These are phyloP conservation scores for Oryza longistaminata DNA, from an alignment of 176 grass and related monocot genomes.

Conservation along the genomic window DNA sequence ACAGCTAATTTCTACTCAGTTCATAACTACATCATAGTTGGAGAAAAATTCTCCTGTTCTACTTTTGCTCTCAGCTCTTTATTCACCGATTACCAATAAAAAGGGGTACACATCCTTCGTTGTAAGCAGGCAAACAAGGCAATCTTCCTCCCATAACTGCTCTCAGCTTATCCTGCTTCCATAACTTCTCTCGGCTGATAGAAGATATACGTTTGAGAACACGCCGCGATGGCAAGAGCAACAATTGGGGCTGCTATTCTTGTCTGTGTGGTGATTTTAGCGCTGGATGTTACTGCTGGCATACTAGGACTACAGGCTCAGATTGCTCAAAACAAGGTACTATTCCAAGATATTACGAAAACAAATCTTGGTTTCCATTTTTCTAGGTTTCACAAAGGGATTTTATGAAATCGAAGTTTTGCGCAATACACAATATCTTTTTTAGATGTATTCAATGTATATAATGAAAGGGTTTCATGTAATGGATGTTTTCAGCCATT, in stretches of 20 bases:
- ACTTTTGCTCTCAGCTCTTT: slow-evolving; percentile 39
- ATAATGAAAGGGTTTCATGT: background rate
- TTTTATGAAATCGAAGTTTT: background rate
- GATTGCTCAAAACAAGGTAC: slow-evolving; percentile 85
- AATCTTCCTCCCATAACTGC: slow-evolving; percentile 38
- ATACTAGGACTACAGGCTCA: slow-evolving; percentile 88
- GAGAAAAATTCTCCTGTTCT: slow-evolving; percentile 44
- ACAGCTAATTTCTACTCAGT: slow-evolving; percentile 62
- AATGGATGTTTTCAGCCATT: background rate
- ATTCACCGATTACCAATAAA: slow-evolving; percentile 45
- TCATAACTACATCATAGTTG: slow-evolving; percentile 41
- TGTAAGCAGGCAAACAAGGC: slow-evolving; percentile 36
- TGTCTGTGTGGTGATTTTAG: slow-evolving; percentile 75
- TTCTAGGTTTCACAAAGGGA: background rate
- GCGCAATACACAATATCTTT: background rate
- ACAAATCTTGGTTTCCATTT: background rate
- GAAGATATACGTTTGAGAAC: slow-evolving; percentile 12
- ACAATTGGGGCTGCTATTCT: slow-evolving; percentile 47
- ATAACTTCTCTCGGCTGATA: slow-evolving; percentile 23
- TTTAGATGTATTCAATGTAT: background rate
- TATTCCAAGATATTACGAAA: background rate
- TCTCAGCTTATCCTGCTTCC: slow-evolving; percentile 2
- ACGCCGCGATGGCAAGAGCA: slow-evolving; percentile 45
- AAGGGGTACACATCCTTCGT: slow-evolving; percentile 34
- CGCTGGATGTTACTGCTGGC: slow-evolving; percentile 80